A percentile compares a stretch with the other conserved stretches of the same genome.
Evolutionary conservation across 352 stramenopile genomes (phyloP).

Genomic region (Phytophthora sansomeana): DNA sequence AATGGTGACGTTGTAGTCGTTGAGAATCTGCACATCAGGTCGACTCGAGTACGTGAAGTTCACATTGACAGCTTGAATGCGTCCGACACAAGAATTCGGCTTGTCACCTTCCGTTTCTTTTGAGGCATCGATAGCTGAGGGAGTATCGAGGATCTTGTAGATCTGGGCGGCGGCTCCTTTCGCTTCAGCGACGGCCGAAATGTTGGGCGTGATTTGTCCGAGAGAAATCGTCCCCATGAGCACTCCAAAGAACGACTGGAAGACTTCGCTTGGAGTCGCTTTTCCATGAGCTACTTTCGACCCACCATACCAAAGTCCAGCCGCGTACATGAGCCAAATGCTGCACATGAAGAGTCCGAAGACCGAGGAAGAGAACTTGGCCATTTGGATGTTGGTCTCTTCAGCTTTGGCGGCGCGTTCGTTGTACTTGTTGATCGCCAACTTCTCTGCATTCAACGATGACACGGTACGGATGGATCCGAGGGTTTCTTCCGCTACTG

Average conservation of each 20-base stretch:
- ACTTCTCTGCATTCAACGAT: conserved; percentile 45
- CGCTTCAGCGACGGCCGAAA: conserved; percentile 56
- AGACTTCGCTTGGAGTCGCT: conserved; percentile 45
- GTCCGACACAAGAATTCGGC: conserved; percentile 36
- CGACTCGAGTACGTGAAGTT: conserved; percentile 80
- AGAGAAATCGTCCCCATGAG: conserved; percentile 55
- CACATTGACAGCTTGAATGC: conserved; percentile 58
- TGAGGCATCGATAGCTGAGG: conserved; percentile 55
- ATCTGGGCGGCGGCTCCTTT: conserved; percentile 51
- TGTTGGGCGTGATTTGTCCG: conserved; percentile 59
- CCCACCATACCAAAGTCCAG: conserved; percentile 48
- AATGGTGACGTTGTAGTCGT: too few relatives aligned
- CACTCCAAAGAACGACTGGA: conserved; percentile 65
- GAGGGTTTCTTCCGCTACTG: conserved; percentile 55
- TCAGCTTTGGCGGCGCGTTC: conserved; percentile 25
- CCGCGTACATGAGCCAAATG: conserved; percentile 44
- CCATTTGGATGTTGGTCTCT: conserved; percentile 25
- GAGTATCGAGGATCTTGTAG: conserved; percentile 64
- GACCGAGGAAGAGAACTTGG: conserved; percentile 24
- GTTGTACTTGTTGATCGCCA: conserved; percentile 45
- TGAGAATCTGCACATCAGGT: conserved; percentile 40
- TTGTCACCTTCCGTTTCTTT: conserved; percentile 36
- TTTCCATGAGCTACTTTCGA: conserved; percentile 37
- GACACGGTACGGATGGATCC: conserved; percentile 50
- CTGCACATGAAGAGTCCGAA: conserved; percentile 30